Evolutionary conservation across 148 eudicot genomes (phyloP), one percentile per base, ranked within the genome.

Genomic region (Chenopodium album): DNA sequence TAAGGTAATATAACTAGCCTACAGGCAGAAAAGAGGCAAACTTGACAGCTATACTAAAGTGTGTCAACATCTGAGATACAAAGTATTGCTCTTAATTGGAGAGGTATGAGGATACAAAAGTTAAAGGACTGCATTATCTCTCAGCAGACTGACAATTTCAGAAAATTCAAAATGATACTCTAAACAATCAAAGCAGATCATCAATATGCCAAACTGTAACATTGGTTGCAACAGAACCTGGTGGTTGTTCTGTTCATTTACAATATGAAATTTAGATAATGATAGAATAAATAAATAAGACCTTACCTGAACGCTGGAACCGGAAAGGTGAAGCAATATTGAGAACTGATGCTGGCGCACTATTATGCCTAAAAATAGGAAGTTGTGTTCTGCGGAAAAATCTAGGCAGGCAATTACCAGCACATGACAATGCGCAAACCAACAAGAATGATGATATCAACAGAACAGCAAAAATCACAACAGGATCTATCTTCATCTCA

Each of bases 311-410:
- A 85, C 87, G 87, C 82, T 79, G 90, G 79, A 93, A 88, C 74
- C 88, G 85, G 77, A 94, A 93, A 87, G 94, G 92, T 44, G 93
- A 84, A 26, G 97, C 80, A 64, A 90, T 87, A 80, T 86, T 93
- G 80, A 89, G 89, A 78, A 90, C 93, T 23, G 94, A 72, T 10
- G 93, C 73, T 52, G 95, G 79, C 14, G 84, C 87, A 85, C 85
- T 89, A 81, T 87, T 90, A 78, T 88, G 95, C 88, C 90, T 87
- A 85, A 88, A 89, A 81, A 94, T 85, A 50, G 99, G 93, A 71
- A 94, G 89, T 80, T 89, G 82, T n/a, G 85, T 65, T 87, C 93
- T 88, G 11, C 90, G 88, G 65, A 90, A 82, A 80, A 87, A 85
- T 81, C 92, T 90, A 37, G 95, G 92, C 59, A 84, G 34, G 85